Conservation (phyloP, 768 basidiomycete species). For the Galerina marginata region DNA sequence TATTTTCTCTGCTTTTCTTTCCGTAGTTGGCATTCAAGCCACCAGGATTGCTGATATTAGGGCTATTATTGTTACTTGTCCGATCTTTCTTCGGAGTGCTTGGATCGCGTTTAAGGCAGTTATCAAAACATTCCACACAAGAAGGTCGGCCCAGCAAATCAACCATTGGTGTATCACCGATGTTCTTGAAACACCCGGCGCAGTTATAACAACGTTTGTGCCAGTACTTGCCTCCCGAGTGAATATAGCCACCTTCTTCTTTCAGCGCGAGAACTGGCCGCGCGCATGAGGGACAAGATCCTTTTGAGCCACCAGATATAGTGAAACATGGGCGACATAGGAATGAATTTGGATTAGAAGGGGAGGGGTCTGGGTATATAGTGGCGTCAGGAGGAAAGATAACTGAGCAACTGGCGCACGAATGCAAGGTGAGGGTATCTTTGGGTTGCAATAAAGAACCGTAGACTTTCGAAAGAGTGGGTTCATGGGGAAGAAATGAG, state of each 20-base stretch:
- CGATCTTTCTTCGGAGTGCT: conserved; percentile 49
- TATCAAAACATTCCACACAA: conserved; percentile 83
- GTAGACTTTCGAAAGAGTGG: conserved; percentile 80
- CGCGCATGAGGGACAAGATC: conserved; percentile 68
- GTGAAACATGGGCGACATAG: conserved; percentile 79
- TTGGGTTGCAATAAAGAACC: conserved; percentile 84
- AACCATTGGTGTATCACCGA: conserved; percentile 78
- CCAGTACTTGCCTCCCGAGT: conserved; percentile 75
- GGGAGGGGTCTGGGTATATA: conserved; percentile 77
- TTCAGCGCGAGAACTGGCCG: conserved; percentile 77
- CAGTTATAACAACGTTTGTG: conserved; percentile 85
- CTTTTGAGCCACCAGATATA: conserved; percentile 76
- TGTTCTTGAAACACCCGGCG: conserved; percentile 71
- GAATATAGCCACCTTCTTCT: conserved; percentile 78
- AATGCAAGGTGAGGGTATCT: conserved; percentile 71
- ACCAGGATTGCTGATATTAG: conserved; percentile 46
- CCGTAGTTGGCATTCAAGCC: conserved; percentile 45
- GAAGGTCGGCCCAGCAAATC: conserved; percentile 84
- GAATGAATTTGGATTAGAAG: conserved; percentile 54
- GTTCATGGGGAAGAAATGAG: conserved; percentile 53
- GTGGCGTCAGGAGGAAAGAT: conserved; percentile 83
- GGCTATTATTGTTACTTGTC: conserved; percentile 34
- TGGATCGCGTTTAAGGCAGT: conserved; percentile 61
- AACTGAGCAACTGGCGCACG: conserved; percentile 67
- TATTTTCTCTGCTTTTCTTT: conserved; percentile 52